Evolutionary conservation across 371 early-diverging fungal species (phyloP).

Genomic region (Mortierella sp.): DNA sequence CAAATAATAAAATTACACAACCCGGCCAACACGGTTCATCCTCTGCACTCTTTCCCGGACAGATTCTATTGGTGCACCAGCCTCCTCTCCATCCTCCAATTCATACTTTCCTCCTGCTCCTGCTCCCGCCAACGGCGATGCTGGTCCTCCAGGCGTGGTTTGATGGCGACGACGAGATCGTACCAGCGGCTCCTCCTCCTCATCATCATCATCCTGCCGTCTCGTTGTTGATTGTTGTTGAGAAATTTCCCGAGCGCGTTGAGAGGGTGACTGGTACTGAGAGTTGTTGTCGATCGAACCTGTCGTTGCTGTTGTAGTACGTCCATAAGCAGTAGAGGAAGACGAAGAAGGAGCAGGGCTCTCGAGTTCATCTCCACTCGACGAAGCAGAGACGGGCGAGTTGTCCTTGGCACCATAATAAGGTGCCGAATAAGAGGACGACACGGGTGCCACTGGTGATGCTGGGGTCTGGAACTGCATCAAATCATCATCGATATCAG

Average conservation of each 20-base stretch:
- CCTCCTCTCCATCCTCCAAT: background rate
- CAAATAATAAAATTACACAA: slow-evolving; percentile 18
- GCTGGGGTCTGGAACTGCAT: slow-evolving; percentile 3
- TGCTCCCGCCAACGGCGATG: background rate
- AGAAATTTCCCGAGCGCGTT: slow-evolving; percentile 17
- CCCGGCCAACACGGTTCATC: slow-evolving; percentile 52
- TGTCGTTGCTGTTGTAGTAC: background rate
- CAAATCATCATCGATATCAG: slow-evolving; percentile 39
- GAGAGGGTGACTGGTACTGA: slow-evolving; percentile 41
- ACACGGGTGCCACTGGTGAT: slow-evolving; percentile 1
- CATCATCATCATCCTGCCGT: slow-evolving; percentile 29
- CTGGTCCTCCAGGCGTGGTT: background rate
- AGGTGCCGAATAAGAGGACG: background rate
- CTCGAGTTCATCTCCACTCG: background rate
- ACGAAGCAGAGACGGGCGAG: background rate
- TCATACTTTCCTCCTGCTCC: background rate
- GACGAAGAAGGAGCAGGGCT: background rate
- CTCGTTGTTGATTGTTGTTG: background rate
- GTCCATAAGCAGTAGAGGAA: background rate
- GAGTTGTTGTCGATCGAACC: background rate
- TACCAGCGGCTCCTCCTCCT: slow-evolving; percentile 47
- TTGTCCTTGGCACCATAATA: background rate
- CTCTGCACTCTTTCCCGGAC: slow-evolving; percentile 50
- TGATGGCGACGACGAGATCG: slow-evolving; percentile 25
- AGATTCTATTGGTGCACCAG: slow-evolving; percentile 28